Base-by-base conservation (phyloP, 768 basidiomycete genomes). In the Termitomyces sp. region DNA sequence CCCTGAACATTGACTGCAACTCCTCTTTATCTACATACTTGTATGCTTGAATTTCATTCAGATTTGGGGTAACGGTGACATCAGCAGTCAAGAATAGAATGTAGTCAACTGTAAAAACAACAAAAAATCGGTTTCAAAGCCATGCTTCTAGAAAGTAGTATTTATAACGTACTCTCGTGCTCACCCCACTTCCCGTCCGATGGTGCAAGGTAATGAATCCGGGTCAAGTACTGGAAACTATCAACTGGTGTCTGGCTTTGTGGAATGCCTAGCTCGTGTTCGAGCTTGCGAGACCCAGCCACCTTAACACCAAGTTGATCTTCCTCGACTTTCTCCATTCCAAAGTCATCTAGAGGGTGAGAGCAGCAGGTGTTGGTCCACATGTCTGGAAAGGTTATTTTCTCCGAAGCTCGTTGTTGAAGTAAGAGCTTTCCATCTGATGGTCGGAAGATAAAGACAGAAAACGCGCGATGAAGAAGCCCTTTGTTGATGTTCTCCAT, bases 351-450 rank as follows among this genome's bases (percentile, higher is more conserved):
- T 48, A 99, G 77, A 17, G 96, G 96, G 67, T 99, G 96, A 22
- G 92, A 94, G 74, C 96, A 99, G 69, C 97, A 99, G 8, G 97
- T 98, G 72, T 99, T 99, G 32, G 97, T 99, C 97, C 97, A 99
- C 94, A 98, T 94, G 64, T 91, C 81, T 5, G 97, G 97, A 75
- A 99, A 99, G 7, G 97, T 99, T 67, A 99, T 99, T 77, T 99
- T 99, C 75, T 96, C 94, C n/a, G 86, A 78, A 19, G 97, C 97
- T 37, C 97, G 84, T 70, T 93, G 93, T 69, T 99, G 97, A 44
- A 99, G 80, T 26, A 99, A 77, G 17, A 99, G 80, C 70, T 87
- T 90, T 45, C 97, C 97, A 69, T 98, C 93, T 12, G 84, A 84
- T 2, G 97, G 97, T 37, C 93, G 79, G 78, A 98, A 99, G 60